Base-by-base conservation (phyloP, 139 green algal species). In the Chlorella sorokiniana region DNA sequence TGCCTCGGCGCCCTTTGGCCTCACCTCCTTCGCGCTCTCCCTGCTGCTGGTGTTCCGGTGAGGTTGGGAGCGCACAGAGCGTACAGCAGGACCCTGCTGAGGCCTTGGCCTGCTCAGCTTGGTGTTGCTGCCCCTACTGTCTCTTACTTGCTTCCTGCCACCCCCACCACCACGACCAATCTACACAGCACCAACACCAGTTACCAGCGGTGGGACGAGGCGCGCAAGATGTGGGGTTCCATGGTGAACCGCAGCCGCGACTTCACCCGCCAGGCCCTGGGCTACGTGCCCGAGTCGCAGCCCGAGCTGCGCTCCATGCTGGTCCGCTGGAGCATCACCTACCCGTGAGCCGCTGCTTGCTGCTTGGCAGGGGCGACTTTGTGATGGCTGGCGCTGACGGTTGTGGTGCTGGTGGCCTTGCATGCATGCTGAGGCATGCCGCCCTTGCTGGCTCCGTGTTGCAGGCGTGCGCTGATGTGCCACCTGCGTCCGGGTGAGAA, bases 161-260 rank as follows among this genome's bases (percentile, higher is more conserved):
- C n/a, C n/a, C n/a, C 59, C 69, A 11, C 63, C 33, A 10, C 14
- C 63, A 88, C n/a, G 71, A 86, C 29, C 69, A 88, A 6, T 72
- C 88, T 4, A 80, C 90, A 51, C 75, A 65, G 84, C 14, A 91
- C 88, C 62, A 91, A 91, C 77, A 75, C 69, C 62, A 79, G 44
- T 27, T 91, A 91, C 62, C 41, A 68, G 64, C 80, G 88, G 37
- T 92, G 84, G 81, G 79, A 87, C 51, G 86, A 91, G 40, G 84
- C 83, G 1, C 71, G 86, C 35, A 91, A 77, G 33, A 54, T 78
- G 0, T 91, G 84, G 86, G 85, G 83, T 8, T 45, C 41, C 4
- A 44, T 91, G 42, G 33, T 81, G 40, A 83, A 82, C 59, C 63
- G 86, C 51, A 80, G 48, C 2, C 82, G 88, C 5, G 82, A 91